These are phyloP conservation scores for Fusarium agapanthi DNA, from an alignment of 2,329 filamentous ascomycete genomes.

Conservation along the genomic window DNA sequence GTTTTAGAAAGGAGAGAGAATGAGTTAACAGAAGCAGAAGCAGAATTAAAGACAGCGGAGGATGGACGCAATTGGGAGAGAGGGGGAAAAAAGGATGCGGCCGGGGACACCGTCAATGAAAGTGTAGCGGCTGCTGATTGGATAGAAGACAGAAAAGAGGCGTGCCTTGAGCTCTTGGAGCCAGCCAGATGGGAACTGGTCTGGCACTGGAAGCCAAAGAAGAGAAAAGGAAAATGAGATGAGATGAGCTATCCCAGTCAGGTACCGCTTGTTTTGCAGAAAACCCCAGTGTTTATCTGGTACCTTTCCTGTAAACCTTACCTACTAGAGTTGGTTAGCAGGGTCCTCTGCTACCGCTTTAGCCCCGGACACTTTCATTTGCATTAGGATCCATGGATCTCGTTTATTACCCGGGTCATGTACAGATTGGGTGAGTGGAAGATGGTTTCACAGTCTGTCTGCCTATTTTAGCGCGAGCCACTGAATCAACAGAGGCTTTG, in stretches of 20 bases:
- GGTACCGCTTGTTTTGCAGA: conserved; percentile 12
- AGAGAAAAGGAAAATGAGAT: conserved; percentile 31
- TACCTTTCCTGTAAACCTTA: conserved; percentile 13
- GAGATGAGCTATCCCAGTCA: conserved; percentile 20
- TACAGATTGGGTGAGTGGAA: background rate
- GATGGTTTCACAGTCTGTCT: background rate
- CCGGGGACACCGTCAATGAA: conserved; percentile 33
- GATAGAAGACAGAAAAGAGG: conserved; percentile 15
- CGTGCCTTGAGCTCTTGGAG: conserved; percentile 18
- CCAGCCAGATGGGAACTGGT: conserved; percentile 26
- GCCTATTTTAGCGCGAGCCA: background rate
- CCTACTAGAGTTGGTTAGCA: conserved; percentile 21
- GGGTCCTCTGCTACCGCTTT: conserved; percentile 14
- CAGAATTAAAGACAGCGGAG: background rate
- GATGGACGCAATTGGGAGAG: conserved; percentile 1
- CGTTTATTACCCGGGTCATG: conserved; percentile 6
- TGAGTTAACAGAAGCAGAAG: background rate
- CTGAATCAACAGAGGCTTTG: background rate
- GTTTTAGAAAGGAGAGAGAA: conserved; percentile 16
- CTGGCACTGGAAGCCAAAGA: conserved; percentile 25
- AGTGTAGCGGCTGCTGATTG: conserved; percentile 19
- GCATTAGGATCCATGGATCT: conserved; percentile 10
- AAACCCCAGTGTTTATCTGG: background rate
- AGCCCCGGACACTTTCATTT: conserved; percentile 27
- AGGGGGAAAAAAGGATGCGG: conserved; percentile 12